A percentile compares a stretch with the other conserved stretches of the same genome.
Evolutionary conservation across 805 yeast genomes (phyloP).

Genomic region (Yarrowia hollandica): DNA sequence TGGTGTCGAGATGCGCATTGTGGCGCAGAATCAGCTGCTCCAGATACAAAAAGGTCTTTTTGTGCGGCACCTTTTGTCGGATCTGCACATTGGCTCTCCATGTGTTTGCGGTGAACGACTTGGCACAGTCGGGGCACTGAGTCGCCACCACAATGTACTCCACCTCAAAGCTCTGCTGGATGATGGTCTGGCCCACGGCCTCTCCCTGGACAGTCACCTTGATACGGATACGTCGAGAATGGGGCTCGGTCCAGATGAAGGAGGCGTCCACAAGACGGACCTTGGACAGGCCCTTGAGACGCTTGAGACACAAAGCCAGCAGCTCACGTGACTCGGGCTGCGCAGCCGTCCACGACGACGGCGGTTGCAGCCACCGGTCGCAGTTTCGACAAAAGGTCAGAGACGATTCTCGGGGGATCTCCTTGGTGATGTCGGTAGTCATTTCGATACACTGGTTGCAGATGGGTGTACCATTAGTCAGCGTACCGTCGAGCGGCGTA

Average conservation of each 20-base stretch:
- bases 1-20: conserved; percentile 89
- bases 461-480: conserved; percentile 60
- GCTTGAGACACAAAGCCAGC: conserved; percentile 83
- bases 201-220: conserved; percentile 93
- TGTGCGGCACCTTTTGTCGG: conserved; percentile 93
- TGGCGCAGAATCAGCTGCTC: conserved; percentile 90
- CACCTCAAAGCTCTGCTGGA: conserved; percentile 90
- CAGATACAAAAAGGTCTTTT: conserved; percentile 86
- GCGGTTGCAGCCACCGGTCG: conserved; percentile 94
- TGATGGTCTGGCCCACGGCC: conserved; percentile 72
- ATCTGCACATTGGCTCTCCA: conserved; percentile 97
- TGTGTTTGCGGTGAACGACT: conserved; percentile 86
- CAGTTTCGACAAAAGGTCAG: conserved; percentile 95
- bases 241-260: conserved; percentile 97
- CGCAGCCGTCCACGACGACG: conserved; percentile 88
- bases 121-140: conserved; percentile 98
- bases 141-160: conserved; percentile 91
- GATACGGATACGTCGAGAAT: conserved; percentile 85
- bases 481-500: conserved; percentile 93
- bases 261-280: conserved; percentile 89
- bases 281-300: conserved; percentile 83
- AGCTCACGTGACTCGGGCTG: conserved; percentile 90
- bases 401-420: conserved; percentile 83
- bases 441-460: conserved; percentile 96
- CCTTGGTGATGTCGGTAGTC: conserved; percentile 90